Evolutionary conservation across 1,284 basidiomycete genomes (phyloP), one percentile per base, ranked within the genome.

Genomic region (Ceratobasidium sp.): DNA sequence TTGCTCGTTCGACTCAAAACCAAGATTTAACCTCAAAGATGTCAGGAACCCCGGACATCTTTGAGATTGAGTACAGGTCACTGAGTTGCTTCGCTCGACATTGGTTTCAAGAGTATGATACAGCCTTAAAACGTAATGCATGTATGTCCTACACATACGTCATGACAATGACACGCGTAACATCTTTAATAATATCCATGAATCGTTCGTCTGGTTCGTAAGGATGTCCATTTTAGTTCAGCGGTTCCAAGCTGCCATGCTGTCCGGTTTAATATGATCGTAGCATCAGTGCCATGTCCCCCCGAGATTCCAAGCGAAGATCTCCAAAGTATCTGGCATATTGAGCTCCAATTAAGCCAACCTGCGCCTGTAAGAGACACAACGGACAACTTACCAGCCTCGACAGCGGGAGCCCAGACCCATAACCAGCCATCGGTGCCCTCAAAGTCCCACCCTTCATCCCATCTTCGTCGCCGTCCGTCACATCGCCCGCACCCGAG

Each of bases 301-400:
- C 59, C 31, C 34, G 59, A 22, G 72, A 74, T 31, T 53, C 59
- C 34, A 74, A 54, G 27, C 72, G 43, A 43, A 74, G 72, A 41
- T 74, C 72, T 13, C 72, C 72, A 64, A 74, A 74, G 34, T 74
- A 74, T 48, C 72, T 74, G 29, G 72, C 72, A 39, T 74, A 74
- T 61, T 74, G 27, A 41, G n/a, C 14, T 7, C 29, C 2, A 41
- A 24, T 19, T 51, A 11, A 43, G 31, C 31, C 22, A 43, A 14
- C 19, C 34, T 16, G 16, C 1, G 24, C 31, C 5, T 9, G 2
- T 11, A 9, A 41, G 22, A 64, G 0, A 11, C 9, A 6, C n/a
- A 27, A n/a, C 13, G n/a, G n/a, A 41, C 46, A 43, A 53, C 69
- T 61, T 24, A 74, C 72, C 48, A 74, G 37, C 64, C 72, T 63